phyloP scores from a whole-genome alignment of 805 yeast genomes.

The Candida jianshihensis region DNA sequence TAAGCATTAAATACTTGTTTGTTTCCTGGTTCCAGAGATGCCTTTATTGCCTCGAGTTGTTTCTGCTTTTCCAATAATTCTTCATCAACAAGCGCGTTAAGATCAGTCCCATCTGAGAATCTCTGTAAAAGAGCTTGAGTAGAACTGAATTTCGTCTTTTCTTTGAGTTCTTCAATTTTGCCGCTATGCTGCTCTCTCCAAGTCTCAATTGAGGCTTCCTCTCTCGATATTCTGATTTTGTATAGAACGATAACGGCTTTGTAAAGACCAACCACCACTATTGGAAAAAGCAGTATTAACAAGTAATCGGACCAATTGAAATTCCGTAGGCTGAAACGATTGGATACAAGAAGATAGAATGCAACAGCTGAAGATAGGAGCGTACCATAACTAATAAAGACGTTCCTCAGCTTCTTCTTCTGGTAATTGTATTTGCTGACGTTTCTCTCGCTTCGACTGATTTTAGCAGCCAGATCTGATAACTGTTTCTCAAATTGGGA shows the following conservation, averaged over 20 bases:
- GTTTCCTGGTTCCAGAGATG: constrained; percentile 21
- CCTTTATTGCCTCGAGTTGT: constrained; percentile 30
- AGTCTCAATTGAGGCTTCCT: constrained; percentile 17
- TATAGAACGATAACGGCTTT: background rate
- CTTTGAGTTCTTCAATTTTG: constrained; percentile 61
- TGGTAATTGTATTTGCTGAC: constrained; percentile 8
- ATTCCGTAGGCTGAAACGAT: background rate
- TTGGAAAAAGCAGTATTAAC: background rate
- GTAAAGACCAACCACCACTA: background rate
- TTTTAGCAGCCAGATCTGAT: constrained; percentile 27
- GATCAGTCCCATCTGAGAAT: constrained; percentile 49
- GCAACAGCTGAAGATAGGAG: background rate
- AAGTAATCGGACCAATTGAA: background rate
- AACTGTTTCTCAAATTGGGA: constrained; percentile 34
- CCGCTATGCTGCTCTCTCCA: constrained; percentile 40
- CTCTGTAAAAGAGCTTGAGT: constrained; percentile 69
- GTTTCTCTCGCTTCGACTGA: constrained; percentile 21
- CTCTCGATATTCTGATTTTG: background rate
- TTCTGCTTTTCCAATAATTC: constrained; percentile 34
- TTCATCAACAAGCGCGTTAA: constrained; percentile 35
- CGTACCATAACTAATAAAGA: background rate
- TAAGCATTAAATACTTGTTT: background rate
- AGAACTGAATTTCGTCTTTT: constrained; percentile 64
- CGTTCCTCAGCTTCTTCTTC: background rate
- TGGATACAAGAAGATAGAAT: background rate